Conservation (phyloP, 2,329 filamentous ascomycete species). For the Epicoccum sorghinum region DNA sequence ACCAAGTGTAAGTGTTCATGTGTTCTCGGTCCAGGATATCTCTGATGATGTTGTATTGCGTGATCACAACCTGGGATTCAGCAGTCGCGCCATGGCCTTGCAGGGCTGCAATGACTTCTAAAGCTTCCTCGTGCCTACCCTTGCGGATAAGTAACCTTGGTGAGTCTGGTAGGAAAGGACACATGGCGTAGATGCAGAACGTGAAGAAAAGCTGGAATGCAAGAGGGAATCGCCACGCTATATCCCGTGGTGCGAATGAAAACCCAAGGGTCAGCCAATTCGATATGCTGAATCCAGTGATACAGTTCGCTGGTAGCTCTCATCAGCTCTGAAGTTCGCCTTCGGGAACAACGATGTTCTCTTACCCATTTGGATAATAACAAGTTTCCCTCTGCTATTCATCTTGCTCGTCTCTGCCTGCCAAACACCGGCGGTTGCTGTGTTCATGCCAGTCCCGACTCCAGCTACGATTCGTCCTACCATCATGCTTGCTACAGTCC, state of each 20-base stretch:
- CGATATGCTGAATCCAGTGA: slow-evolving; percentile 52
- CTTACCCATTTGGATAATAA: slow-evolving; percentile 54
- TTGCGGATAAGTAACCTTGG: slow-evolving; percentile 60
- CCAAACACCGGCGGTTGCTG: slow-evolving; percentile 57
- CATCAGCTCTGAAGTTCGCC: not conserved
- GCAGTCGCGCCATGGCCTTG: slow-evolving; percentile 48
- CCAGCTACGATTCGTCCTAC: slow-evolving; percentile 51
- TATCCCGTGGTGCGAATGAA: slow-evolving; percentile 46
- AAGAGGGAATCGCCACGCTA: slow-evolving; percentile 57
- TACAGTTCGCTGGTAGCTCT: slow-evolving; percentile 43
- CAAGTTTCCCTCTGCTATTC: slow-evolving; percentile 53
- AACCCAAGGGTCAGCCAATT: slow-evolving; percentile 53
- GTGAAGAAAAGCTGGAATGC: slow-evolving; percentile 64
- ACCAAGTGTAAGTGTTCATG: slow-evolving; percentile 54
- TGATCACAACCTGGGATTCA: slow-evolving; percentile 42
- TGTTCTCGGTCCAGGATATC: slow-evolving; percentile 53
- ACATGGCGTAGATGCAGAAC: slow-evolving; percentile 59
- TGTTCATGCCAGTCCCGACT: slow-evolving; percentile 57
- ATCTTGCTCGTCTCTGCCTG: slow-evolving; percentile 56
- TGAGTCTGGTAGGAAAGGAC: slow-evolving; percentile 51
- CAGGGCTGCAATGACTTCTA: slow-evolving; percentile 43
- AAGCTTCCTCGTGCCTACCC: slow-evolving; percentile 54
- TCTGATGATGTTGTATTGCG: slow-evolving; percentile 48
- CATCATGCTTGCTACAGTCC: slow-evolving; percentile 47
- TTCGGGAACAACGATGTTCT: not conserved